Evolutionary conservation across 192 early-diverging fungal species (phyloP).

Genomic region (Backusella australiensis): DNA sequence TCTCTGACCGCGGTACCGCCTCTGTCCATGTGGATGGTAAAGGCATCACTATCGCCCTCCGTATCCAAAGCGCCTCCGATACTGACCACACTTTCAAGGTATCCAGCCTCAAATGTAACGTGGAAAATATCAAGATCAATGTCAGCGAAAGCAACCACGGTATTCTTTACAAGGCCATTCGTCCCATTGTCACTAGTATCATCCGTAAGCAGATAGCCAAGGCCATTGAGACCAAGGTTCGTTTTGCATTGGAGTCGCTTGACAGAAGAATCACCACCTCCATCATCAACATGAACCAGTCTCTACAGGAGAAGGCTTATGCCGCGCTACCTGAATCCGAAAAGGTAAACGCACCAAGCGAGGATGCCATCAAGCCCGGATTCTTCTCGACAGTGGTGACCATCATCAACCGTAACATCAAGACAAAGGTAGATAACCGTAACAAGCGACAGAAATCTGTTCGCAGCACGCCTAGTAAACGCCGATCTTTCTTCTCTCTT

Average conservation of each 20-base stretch:
- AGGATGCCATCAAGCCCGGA: slow-evolving; percentile 6
- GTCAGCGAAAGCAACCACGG: slow-evolving; percentile 9
- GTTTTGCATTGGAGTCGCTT: slow-evolving; percentile 21
- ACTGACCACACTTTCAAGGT: slow-evolving; percentile 31
- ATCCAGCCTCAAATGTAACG: slow-evolving; percentile 32
- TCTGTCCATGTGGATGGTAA: slow-evolving; percentile 17
- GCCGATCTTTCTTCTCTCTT: neutral
- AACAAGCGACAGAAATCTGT: neutral
- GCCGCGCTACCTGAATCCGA: neutral
- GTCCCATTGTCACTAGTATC: slow-evolving; percentile 35
- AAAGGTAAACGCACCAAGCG: neutral
- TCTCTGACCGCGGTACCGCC: slow-evolving; percentile 39
- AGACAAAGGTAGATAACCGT: slow-evolving; percentile 7
- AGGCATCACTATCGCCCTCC: slow-evolving; percentile 18
- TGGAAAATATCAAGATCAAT: slow-evolving; percentile 7
- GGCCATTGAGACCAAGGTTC: slow-evolving; percentile 36
- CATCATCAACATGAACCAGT: neutral
- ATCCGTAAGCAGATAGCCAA: slow-evolving; percentile 38
- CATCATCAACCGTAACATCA: slow-evolving; percentile 8
- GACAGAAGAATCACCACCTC: slow-evolving; percentile 18
- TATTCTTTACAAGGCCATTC: slow-evolving; percentile 27
- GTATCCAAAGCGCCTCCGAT: slow-evolving; percentile 28
- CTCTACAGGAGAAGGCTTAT: slow-evolving; percentile 6
- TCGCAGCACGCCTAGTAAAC: neutral
- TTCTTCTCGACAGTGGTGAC: slow-evolving; percentile 9